Evolutionary conservation across 176 grass and related monocot species (phyloP).

Genomic region (Bonia amplexicaulis): DNA sequence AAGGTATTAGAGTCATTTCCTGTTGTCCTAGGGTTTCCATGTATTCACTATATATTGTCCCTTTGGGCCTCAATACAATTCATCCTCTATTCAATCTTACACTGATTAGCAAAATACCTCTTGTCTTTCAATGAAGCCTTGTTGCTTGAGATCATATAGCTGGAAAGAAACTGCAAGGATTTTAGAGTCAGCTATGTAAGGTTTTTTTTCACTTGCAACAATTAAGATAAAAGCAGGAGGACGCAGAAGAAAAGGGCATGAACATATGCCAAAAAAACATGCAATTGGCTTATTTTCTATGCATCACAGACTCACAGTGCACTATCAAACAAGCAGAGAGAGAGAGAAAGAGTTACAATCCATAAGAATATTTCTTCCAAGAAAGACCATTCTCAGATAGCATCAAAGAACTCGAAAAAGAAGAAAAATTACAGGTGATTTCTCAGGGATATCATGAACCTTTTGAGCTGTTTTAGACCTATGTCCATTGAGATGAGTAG

Average conservation of each 20-base stretch:
- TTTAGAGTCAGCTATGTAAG: not conserved
- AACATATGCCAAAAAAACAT: not conserved
- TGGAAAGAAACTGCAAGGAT: constrained; percentile 86
- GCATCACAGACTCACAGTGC: not conserved
- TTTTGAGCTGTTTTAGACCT: not conserved
- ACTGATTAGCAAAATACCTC: constrained; percentile 51
- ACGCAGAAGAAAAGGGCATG: not conserved
- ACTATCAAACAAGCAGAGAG: not conserved
- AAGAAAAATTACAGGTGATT: not conserved
- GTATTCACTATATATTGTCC: too few relatives aligned
- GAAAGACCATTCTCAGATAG: not conserved
- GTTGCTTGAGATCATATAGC: constrained; percentile 95
- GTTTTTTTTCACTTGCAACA: not conserved
- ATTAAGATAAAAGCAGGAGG: constrained; percentile 15
- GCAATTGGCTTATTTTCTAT: not conserved
- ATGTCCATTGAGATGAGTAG: not conserved
- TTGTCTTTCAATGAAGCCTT: constrained; percentile 95
- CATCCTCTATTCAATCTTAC: too few relatives aligned
- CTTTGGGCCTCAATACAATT: too few relatives aligned
- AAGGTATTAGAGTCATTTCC: too few relatives aligned
- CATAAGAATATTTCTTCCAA: not conserved
- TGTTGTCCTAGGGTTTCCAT: too few relatives aligned
- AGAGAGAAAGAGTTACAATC: not conserved
- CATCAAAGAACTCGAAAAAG: not conserved
- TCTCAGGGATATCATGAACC: not conserved